Conservation (phyloP, 176 grass and related monocot genomes). For the Ananas comosus region DNA sequence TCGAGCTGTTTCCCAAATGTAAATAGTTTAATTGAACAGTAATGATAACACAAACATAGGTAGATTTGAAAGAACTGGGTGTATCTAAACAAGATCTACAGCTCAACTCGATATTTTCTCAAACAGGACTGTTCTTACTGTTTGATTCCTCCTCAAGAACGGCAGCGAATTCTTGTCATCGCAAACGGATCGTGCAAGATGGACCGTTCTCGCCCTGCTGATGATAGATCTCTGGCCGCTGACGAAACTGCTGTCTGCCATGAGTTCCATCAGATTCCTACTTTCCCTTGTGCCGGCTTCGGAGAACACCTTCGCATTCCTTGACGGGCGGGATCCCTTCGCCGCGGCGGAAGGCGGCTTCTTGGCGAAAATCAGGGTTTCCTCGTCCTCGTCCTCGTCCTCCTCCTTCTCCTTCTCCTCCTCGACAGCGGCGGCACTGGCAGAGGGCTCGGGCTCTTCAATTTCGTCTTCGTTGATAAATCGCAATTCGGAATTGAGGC, state of each 20-base stretch:
- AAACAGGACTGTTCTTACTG: slow-evolving; percentile 31
- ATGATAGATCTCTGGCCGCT: slow-evolving; percentile 40
- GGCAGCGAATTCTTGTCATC: slow-evolving; percentile 34
- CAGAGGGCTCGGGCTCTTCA: background rate
- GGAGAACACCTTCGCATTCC: slow-evolving; percentile 43
- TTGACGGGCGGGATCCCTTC: slow-evolving; percentile 40
- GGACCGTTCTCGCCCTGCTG: slow-evolving; percentile 33
- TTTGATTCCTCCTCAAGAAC: slow-evolving; percentile 48
- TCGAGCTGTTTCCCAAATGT: too few relatives aligned
- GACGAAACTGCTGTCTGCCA: slow-evolving; percentile 45
- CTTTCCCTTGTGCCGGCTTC: slow-evolving; percentile 35
- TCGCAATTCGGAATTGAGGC: slow-evolving; percentile 26
- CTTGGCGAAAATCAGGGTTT: too few relatives aligned
- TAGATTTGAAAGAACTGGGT: too few relatives aligned
- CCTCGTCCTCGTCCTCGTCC: slow-evolving; percentile 11
- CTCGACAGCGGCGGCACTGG: slow-evolving; percentile 8
- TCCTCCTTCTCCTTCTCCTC: slow-evolving; percentile 37
- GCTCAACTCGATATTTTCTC: slow-evolving; percentile 13
- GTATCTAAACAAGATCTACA: too few relatives aligned
- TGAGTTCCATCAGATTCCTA: slow-evolving; percentile 84
- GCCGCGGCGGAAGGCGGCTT: too few relatives aligned
- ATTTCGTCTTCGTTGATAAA: slow-evolving; percentile 43
- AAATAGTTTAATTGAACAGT: too few relatives aligned
- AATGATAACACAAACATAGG: too few relatives aligned
- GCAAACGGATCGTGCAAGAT: slow-evolving; percentile 12